Conservation (phyloP, 2,329 filamentous ascomycete species). For the Amylocarpus encephaloides region DNA sequence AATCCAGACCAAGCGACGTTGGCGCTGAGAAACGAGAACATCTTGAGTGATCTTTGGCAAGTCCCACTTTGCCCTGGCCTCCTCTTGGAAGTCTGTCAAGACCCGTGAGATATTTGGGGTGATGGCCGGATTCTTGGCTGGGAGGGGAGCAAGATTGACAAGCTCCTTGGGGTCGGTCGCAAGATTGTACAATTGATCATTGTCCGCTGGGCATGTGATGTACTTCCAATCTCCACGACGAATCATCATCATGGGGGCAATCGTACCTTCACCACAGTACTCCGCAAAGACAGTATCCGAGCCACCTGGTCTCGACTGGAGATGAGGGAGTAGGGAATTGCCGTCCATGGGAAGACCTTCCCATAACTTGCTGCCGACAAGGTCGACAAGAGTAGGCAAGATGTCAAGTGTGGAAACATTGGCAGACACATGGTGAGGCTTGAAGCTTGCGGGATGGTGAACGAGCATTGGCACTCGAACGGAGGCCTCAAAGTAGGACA, state of each 20-base stretch:
- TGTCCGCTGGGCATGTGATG: constrained; percentile 76
- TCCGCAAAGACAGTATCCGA: constrained; percentile 89
- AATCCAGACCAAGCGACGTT: constrained; percentile 70
- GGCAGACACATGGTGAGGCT: constrained; percentile 67
- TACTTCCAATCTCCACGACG: constrained; percentile 86
- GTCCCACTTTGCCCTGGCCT: constrained; percentile 74
- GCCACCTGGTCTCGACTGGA: constrained; percentile 55
- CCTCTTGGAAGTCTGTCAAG: constrained; percentile 62
- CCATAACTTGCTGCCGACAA: constrained; percentile 66
- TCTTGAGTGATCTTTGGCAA: constrained; percentile 69
- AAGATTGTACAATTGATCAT: constrained; percentile 79
- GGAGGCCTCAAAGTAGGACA: constrained; percentile 92
- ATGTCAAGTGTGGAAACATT: constrained; percentile 91
- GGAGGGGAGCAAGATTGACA: constrained; percentile 35
- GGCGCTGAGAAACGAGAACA: constrained; percentile 71
- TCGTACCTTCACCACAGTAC: constrained; percentile 89
- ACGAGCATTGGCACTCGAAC: constrained; percentile 84
- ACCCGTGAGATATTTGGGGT: constrained; percentile 27
- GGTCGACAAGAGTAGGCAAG: constrained; percentile 78
- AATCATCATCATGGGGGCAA: constrained; percentile 91
- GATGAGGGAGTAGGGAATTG: constrained; percentile 70
- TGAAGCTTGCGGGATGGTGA: constrained; percentile 70
- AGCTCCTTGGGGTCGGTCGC: constrained; percentile 47
- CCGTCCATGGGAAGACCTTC: constrained; percentile 79
- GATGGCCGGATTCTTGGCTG: constrained; percentile 30